phyloP scores from a whole-genome alignment of 306 rosid genomes.

The Quillaja saponaria region DNA sequence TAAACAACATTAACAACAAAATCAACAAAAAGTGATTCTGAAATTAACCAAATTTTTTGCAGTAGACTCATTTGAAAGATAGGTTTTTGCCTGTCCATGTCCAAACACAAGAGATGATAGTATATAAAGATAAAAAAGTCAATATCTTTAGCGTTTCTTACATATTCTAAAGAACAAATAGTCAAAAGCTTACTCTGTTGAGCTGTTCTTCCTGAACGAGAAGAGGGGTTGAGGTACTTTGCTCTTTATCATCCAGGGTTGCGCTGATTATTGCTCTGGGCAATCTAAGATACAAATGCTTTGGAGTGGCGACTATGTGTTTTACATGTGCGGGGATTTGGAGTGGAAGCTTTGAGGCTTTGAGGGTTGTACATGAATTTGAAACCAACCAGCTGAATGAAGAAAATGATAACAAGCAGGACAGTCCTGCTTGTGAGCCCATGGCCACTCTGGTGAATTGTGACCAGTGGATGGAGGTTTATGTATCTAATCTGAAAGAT shows the following conservation, averaged over 20 bases:
- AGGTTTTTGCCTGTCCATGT: not conserved
- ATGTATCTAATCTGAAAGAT: too few species aligned
- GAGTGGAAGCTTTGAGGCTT: slow-evolving; percentile 16
- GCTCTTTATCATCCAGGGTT: slow-evolving; percentile 33
- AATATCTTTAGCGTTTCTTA: not conserved
- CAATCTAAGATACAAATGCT: slow-evolving; percentile 4
- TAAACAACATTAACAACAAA: slow-evolving; percentile 32
- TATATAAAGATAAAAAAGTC: not conserved
- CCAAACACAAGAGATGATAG: not conserved
- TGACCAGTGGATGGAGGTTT: slow-evolving; percentile 7
- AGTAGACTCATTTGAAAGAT: not conserved
- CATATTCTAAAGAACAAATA: not conserved
- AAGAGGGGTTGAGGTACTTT: slow-evolving; percentile 29
- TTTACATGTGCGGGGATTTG: slow-evolving; percentile 21
- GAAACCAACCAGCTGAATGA: slow-evolving; percentile 24
- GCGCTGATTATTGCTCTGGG: slow-evolving; percentile 33
- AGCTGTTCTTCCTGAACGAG: slow-evolving; percentile 26
- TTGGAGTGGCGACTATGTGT: slow-evolving; percentile 7
- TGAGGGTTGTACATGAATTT: slow-evolving; percentile 23
- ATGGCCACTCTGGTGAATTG: slow-evolving; percentile 16
- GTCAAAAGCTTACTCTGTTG: slow-evolving; percentile 30
- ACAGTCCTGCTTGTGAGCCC: slow-evolving; percentile 24
- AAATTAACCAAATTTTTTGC: not conserved
- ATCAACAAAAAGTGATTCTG: not conserved
- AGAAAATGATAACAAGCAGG: too few species aligned